Conservation (phyloP, 495 filamentous ascomycete genomes). For the Elasticomyces elasticus region DNA sequence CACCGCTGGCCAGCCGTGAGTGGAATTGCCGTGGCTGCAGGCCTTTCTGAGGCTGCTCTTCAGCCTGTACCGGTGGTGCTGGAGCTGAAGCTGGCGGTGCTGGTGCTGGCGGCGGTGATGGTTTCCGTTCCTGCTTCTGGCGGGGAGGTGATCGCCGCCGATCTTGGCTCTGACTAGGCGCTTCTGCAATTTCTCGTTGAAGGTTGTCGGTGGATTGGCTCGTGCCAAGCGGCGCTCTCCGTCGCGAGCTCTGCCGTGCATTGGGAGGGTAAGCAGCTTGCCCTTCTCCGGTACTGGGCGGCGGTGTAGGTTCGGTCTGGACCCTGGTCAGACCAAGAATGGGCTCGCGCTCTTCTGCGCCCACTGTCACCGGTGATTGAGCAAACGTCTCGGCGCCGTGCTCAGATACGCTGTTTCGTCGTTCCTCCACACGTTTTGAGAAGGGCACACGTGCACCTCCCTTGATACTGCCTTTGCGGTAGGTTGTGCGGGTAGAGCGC, state of each 20-base stretch:
- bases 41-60: slow-evolving; percentile 6
- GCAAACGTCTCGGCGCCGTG: slow-evolving; percentile 44
- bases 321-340: slow-evolving; percentile 49
- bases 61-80: neutral
- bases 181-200: neutral
- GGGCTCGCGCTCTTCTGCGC: slow-evolving; percentile 36
- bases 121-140: neutral
- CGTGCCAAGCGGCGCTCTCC: neutral
- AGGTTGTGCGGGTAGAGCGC: slow-evolving; percentile 85
- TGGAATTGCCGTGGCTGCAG: slow-evolving; percentile 28
- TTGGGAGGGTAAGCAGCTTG: neutral
- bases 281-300: neutral
- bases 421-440: slow-evolving; percentile 51
- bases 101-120: neutral
- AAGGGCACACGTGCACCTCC: slow-evolving; percentile 69
- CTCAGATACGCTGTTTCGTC: slow-evolving; percentile 8
- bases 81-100: neutral
- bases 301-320: slow-evolving; percentile 64
- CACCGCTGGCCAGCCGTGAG: slow-evolving; percentile 34
- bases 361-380: slow-evolving; percentile 34
- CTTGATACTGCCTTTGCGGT: slow-evolving; percentile 74
- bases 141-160: neutral
- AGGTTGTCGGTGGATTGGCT: slow-evolving; percentile 11
- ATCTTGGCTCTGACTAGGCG: neutral
- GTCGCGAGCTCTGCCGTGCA: slow-evolving; percentile 1